Evolutionary conservation across 2,329 filamentous ascomycete species (phyloP).

Genomic region (Gaeumannomyces sp.): DNA sequence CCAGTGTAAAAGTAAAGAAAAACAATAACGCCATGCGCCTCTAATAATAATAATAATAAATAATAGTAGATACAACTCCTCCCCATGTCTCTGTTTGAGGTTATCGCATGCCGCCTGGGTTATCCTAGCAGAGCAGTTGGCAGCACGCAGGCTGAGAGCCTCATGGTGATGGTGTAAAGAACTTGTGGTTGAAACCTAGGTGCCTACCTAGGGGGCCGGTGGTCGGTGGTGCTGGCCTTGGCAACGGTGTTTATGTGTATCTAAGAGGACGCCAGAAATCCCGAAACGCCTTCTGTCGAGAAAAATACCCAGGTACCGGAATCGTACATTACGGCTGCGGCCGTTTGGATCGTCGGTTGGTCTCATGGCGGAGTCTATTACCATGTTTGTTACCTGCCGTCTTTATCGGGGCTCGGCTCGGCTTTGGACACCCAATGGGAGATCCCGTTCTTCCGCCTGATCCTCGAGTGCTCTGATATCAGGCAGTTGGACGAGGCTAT

Average conservation of each 20-base stretch:
- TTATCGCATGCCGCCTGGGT: neutral
- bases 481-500: constrained; percentile 9
- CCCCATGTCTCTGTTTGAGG: neutral
- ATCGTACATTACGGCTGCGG: neutral
- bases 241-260: neutral
- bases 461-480: neutral
- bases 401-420: neutral
- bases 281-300: neutral
- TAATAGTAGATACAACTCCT: neutral
- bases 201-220: constrained; percentile 2
- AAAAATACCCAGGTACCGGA: neutral
- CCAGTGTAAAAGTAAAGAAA: neutral
- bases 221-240: neutral
- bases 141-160: neutral
- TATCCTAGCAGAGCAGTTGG: neutral
- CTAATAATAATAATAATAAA: neutral
- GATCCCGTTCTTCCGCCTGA: neutral
- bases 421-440: neutral
- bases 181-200: neutral
- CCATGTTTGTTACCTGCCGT: neutral
- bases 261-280: neutral
- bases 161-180: neutral
- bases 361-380: neutral
- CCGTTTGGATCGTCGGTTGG: neutral
- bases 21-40: neutral